Conservation (phyloP, 805 yeast species). For the Saturnispora galanensis region DNA sequence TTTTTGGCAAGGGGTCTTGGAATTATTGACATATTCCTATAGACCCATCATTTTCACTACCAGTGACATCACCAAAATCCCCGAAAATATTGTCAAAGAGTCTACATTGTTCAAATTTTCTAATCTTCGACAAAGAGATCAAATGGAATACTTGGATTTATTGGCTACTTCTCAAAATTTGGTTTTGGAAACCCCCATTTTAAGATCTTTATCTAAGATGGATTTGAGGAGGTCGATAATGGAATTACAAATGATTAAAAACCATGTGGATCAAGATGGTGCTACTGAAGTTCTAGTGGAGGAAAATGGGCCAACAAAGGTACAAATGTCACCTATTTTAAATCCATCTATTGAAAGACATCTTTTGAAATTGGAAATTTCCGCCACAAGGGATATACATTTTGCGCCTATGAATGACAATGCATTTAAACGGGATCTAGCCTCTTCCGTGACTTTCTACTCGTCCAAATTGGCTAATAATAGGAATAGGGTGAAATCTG, state of each 20-base stretch:
- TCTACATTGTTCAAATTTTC: conserved; percentile 21
- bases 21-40: conserved; percentile 36
- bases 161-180: conserved; percentile 22
- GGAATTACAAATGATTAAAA: conserved; percentile 24
- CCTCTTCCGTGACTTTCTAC: conserved; percentile 18
- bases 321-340: neutral
- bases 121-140: conserved; percentile 2
- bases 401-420: neutral
- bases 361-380: neutral
- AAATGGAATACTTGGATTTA: conserved; percentile 20
- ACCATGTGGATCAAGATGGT: conserved; percentile 9
- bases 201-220: conserved; percentile 11
- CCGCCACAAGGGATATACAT: no score
- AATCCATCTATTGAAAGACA: neutral
- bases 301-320: neutral
- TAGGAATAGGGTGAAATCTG: conserved; percentile 20
- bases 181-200: conserved; percentile 15
- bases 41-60: conserved; percentile 28
- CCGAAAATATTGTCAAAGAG: conserved; percentile 22
- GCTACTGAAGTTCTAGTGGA: neutral
- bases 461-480: conserved; percentile 18
- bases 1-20: conserved; percentile 69
- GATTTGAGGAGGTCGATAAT: conserved; percentile 23
- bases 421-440: neutral
- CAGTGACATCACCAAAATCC: conserved; percentile 19